Evolutionary conservation across 1,284 basidiomycete genomes (phyloP), one percentile per base, ranked within the genome.

Genomic region (Irpex sp.): DNA sequence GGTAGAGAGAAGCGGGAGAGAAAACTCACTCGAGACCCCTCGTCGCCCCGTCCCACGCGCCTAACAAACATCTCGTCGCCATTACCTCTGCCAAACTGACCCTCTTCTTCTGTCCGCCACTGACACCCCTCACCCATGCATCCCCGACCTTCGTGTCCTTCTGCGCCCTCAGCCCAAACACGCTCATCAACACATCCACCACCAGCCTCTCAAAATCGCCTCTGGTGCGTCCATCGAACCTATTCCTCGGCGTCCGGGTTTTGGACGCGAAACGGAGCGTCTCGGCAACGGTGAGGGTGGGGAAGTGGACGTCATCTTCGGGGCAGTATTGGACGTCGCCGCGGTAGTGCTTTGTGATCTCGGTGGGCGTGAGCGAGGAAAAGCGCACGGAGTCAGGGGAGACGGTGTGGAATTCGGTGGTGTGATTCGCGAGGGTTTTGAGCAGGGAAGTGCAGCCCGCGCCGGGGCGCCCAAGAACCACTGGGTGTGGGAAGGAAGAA

Each of bases 31-130:
- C 59, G 2, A 61, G 23, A 16, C 60, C 60, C 18, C 56, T 39
- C 16, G 60, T 61, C 6, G 60, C 85, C 82, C 91, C 52, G 18
- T 54, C 52, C 90, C 90, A 93, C 12, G 81, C 77, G 49, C 80
- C 81, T 35, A 93, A 76, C 37, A 80, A 78, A 52, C 81, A 80
- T 37, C 86, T 76, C 14, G 82, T 79, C 0, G 84, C 82, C 53
- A 93, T 73, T 9, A 83, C 79, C 73, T 93, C 91, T 9, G 84
- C 80, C 66, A 93, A 89, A 0, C 86, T 89, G 0, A 93, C 90
- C 47, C 91, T 83, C 73, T 90, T 90, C 74, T 88, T 87, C 77
- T 93, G 88, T 12, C 94, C 93, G 18, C 92, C 93, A 28, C 86
- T 88, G 1, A 94, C 84, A 56, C 93, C 93, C 5, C 90, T 78